phyloP scores from a whole-genome alignment of 257 asterid species.

The Verbena officinalis region DNA sequence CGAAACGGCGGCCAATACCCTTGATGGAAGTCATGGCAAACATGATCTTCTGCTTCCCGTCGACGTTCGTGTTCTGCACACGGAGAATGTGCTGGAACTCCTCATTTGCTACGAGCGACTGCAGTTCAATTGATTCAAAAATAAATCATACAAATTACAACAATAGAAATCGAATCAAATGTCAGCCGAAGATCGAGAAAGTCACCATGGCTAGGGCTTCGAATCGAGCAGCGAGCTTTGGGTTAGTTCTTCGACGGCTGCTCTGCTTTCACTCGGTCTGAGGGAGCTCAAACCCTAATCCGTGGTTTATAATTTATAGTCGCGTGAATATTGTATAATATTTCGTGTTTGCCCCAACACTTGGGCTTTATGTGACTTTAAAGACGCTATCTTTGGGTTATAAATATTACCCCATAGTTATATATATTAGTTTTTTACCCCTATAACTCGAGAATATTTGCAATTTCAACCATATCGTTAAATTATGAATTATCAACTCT shows the following conservation, averaged over 20 bases:
- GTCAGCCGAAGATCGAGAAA: no score
- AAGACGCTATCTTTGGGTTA: background rate
- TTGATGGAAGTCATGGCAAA: slow-evolving; percentile 93
- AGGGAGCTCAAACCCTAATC: slow-evolving; percentile 36
- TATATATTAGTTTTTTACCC: background rate
- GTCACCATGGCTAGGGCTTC: slow-evolving; percentile 37
- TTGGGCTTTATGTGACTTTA: background rate
- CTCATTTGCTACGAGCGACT: slow-evolving; percentile 85
- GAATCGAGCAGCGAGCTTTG: slow-evolving; percentile 24
- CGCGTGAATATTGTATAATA: background rate
- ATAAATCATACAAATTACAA: background rate
- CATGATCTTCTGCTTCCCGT: slow-evolving; percentile 96
- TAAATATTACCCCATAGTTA: background rate
- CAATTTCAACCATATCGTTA: background rate
- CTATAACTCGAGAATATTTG: background rate
- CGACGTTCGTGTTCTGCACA: slow-evolving; percentile 91
- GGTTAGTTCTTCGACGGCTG: slow-evolving; percentile 31
- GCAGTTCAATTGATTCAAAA: slow-evolving; percentile 6
- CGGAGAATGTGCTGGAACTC: slow-evolving; percentile 98
- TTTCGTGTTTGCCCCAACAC: slow-evolving; percentile 18
- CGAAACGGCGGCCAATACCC: slow-evolving; percentile 97
- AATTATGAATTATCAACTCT: no score
- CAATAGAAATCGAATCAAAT: background rate
- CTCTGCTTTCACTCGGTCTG: slow-evolving; percentile 19
- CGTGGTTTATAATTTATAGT: slow-evolving; percentile 26